A percentile compares a stretch with the other conserved stretches of the same genome.
These are phyloP conservation scores for Cicer bijugum DNA, from an alignment of 306 rosid species.

Conservation along the genomic window DNA sequence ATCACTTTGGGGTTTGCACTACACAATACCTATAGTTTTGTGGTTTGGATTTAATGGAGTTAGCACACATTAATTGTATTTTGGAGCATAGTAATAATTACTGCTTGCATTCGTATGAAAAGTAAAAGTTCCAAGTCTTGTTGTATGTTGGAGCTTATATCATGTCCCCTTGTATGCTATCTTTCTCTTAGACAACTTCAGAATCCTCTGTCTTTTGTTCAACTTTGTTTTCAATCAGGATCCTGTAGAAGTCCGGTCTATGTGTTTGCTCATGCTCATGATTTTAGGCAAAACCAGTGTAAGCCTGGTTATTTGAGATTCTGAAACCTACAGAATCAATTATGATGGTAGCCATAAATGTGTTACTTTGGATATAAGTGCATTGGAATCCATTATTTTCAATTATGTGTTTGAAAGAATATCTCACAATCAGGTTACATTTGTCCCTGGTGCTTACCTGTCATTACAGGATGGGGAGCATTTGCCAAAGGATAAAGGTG, in stretches of 20 bases:
- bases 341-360: neutral
- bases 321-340: constrained; percentile 3
- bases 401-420: neutral
- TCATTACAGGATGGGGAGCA: constrained; percentile 66
- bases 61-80: neutral
- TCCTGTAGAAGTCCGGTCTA: neutral
- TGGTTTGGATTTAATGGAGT: constrained; percentile 6
- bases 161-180: neutral
- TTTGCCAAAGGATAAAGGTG: constrained; percentile 64
- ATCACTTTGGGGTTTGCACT: neutral
- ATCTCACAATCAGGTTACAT: constrained; percentile 26
- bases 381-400: neutral
- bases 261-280: neutral
- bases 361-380: neutral
- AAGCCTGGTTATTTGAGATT: neutral
- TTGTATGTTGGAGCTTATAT: neutral
- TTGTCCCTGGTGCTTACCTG: constrained; percentile 29
- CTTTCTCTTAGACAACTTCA: neutral
- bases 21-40: neutral
- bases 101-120: neutral
- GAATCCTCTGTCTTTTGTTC: constrained; percentile 11
- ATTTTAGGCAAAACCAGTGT: neutral
- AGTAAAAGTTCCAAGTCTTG: neutral
- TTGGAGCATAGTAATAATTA: neutral
- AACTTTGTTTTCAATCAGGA: neutral